These are phyloP conservation scores for Plasmodium cynomolgi DNA, from an alignment of 169 alveolate genomes.

Conservation along the genomic window DNA sequence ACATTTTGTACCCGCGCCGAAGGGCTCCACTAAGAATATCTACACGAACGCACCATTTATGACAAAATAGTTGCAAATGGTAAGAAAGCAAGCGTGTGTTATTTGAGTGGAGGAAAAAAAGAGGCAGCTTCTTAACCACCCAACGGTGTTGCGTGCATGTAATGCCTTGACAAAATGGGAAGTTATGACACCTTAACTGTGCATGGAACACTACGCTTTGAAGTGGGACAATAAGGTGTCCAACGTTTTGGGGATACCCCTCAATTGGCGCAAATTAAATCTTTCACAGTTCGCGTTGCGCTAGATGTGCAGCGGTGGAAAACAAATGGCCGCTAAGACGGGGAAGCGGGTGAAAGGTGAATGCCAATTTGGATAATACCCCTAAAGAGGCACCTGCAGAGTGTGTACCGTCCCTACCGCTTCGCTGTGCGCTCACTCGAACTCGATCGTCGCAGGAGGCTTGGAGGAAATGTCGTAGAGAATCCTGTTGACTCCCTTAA, in stretches of 20 bases:
- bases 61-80: background rate
- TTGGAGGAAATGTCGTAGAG: slow-evolving; percentile 84
- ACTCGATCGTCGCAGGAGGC: slow-evolving; percentile 86
- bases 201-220: background rate
- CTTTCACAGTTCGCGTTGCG: background rate
- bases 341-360: background rate
- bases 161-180: background rate
- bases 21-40: background rate
- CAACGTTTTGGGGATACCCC: background rate
- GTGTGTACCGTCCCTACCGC: background rate
- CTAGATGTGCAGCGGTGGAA: background rate
- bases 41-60: background rate
- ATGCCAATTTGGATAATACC: background rate
- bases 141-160: background rate
- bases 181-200: background rate
- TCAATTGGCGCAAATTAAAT: background rate
- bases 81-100: background rate
- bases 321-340: background rate
- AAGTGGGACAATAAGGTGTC: background rate
- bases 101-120: background rate
- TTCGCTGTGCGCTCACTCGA: background rate
- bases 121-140: background rate
- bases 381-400: background rate
- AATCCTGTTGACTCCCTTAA: slow-evolving; percentile 82
- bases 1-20: background rate